Evolutionary conservation across 108 stramenopile species (phyloP).

Genomic region (Fistulifera solaris): DNA sequence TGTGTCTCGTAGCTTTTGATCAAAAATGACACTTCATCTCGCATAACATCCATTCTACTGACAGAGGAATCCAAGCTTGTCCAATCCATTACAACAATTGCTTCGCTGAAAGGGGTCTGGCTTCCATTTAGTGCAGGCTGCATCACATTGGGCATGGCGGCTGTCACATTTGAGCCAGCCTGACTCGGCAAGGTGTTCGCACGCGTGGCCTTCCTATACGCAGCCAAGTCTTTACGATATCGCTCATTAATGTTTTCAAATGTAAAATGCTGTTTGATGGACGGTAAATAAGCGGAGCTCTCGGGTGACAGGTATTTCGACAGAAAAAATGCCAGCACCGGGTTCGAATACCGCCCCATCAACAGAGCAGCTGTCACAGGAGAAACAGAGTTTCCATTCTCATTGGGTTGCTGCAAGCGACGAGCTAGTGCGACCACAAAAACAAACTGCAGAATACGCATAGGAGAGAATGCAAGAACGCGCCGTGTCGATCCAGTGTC

Average conservation of each 20-base stretch:
- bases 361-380: slow-evolving; percentile 8
- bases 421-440: too few species aligned
- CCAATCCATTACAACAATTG: slow-evolving; percentile 58
- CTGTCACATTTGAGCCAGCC: not conserved
- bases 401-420: too few species aligned
- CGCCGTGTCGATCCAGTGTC: too few species aligned
- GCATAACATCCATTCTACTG: slow-evolving; percentile 40
- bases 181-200: not conserved
- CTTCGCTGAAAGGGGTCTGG: slow-evolving; percentile 22
- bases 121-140: too few species aligned
- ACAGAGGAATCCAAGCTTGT: slow-evolving; percentile 42
- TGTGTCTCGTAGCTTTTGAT: slow-evolving; percentile 22
- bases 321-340: slow-evolving; percentile 21
- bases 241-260: slow-evolving; percentile 62
- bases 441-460: too few species aligned
- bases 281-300: slow-evolving; percentile 53
- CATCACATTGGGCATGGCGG: not conserved
- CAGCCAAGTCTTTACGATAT: slow-evolving; percentile 39
- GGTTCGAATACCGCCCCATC: slow-evolving; percentile 11
- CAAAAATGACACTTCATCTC: slow-evolving; percentile 68
- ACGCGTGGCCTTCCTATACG: slow-evolving; percentile 29
- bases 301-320: slow-evolving; percentile 12
- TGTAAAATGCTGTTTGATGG: slow-evolving; percentile 63
- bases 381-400: not conserved
- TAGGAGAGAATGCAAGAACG: too few species aligned